phyloP scores from a whole-genome alignment of 441 rosid species.

The Gossypium gossypioides region DNA sequence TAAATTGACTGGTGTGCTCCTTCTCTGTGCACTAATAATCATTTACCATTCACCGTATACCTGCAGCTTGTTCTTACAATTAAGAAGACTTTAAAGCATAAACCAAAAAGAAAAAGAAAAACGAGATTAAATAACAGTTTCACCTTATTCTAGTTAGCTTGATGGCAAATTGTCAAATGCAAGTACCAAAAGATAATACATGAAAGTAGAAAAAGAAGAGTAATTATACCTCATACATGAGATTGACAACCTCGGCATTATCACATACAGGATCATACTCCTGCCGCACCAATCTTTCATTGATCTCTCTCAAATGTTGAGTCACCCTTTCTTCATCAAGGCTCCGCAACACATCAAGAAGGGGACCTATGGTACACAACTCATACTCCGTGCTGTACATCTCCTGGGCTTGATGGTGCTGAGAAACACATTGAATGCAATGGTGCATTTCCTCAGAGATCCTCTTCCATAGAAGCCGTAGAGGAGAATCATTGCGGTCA shows the following conservation, averaged over 20 bases:
- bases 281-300: constrained; percentile 39
- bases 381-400: constrained; percentile 71
- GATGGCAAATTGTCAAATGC: not conserved
- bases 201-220: constrained; percentile 4
- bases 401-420: constrained; percentile 88
- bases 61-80: not conserved
- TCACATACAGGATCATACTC: constrained; percentile 62
- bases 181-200: not conserved
- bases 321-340: constrained; percentile 90
- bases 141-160: not conserved
- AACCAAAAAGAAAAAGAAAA: not conserved
- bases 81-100: not conserved
- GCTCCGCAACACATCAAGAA: constrained; percentile 57
- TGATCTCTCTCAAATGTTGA: constrained; percentile 60
- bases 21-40: not conserved
- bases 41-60: not conserved
- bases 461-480: constrained; percentile 69
- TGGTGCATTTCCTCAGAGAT: constrained; percentile 59
- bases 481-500: constrained; percentile 67
- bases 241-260: constrained; percentile 64
- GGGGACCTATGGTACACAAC: constrained; percentile 61
- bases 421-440: constrained; percentile 79
- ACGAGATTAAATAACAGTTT: not conserved
- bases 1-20: not conserved
- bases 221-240: constrained; percentile 84